Evolutionary conservation across 2,329 filamentous ascomycete species (phyloP), one percentile per base, ranked within the genome.

Genomic region (Aspergillus texensis): DNA sequence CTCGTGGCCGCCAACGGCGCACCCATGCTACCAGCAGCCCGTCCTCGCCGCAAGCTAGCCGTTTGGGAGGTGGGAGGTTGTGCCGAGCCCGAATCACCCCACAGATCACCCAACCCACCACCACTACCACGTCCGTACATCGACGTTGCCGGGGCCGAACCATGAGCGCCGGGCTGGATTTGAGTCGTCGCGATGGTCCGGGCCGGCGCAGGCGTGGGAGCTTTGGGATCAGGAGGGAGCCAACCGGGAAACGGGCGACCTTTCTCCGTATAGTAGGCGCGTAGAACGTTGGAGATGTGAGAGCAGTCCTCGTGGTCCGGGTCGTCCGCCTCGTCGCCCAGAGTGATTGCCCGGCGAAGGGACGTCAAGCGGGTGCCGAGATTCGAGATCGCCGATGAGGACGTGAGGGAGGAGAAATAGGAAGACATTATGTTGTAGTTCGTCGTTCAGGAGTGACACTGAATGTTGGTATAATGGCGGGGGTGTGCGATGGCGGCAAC

Each of bases 201-300:
- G 78, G 39, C 71, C 52, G 70, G 80, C 5, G 81, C 70, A 26
- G 85, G 82, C 43, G 85, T 84, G 48, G 88, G 88, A 4, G 86
- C 87, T 79, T 92, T 94, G n/a, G 93, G 94, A 77, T 97, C 92
- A 6, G 92, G 89, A 9, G 94, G 93, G 9, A 98, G 89, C 94
- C 95, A 98, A 70, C 84, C 80, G 0, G 95, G 95, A 67, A 94
- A 91, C 1, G 88, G 84, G 26, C 89, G 89, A 70, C 90, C 91
- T 75, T 96, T 95, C 78, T 98, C 94, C 58, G 84, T 87, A 84
- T 99, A 98, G 85, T 98, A 97, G 71, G 89, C 90, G 72, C 95
- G 91, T 30, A 99, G 88, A 41, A 96, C 93, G 72, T 95, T 92
- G 80, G 92, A 96, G 73, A 98, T 91, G 82, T 98, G 93, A 3